Evolutionary conservation across 345 rosid genomes (phyloP).

Genomic region (Euphorbia pulcherrima): DNA sequence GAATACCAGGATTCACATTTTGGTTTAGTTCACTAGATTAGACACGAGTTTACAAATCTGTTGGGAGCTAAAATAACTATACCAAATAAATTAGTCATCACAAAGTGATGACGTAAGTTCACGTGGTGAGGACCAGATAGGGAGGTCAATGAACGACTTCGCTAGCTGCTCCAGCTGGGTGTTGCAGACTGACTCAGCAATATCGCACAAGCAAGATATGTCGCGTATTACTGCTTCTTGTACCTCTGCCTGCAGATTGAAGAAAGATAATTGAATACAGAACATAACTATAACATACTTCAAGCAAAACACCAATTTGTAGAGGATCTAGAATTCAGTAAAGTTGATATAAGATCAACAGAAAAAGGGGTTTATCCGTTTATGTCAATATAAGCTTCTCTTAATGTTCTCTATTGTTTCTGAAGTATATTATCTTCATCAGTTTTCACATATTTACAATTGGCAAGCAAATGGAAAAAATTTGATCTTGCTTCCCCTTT

Average conservation of each 20-base stretch:
- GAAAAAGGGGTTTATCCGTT: too few species aligned
- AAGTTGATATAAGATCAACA: background rate
- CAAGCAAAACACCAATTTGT: background rate
- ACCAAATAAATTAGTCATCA: slow-evolving; percentile 14
- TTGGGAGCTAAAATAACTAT: slow-evolving; percentile 7
- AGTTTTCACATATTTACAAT: background rate
- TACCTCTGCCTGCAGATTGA: slow-evolving; percentile 49
- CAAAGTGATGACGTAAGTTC: slow-evolving; percentile 64
- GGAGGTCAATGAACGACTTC: slow-evolving; percentile 47
- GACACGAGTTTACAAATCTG: background rate
- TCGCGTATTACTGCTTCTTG: slow-evolving; percentile 55
- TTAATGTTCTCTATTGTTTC: background rate
- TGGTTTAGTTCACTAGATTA: background rate
- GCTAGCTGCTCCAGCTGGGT: slow-evolving; percentile 42
- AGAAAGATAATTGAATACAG: background rate
- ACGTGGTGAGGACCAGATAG: slow-evolving; percentile 69
- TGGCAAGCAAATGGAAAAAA: background rate
- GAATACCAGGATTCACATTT: slow-evolving; percentile 1
- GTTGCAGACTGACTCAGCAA: slow-evolving; percentile 55
- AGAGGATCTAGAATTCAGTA: background rate
- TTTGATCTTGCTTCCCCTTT: background rate
- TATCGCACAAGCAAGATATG: slow-evolving; percentile 55
- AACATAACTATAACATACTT: background rate
- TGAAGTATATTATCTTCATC: background rate
- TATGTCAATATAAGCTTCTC: too few species aligned